Base-by-base conservation (phyloP, 306 rosid genomes). In the Acmispon strigosus region DNA sequence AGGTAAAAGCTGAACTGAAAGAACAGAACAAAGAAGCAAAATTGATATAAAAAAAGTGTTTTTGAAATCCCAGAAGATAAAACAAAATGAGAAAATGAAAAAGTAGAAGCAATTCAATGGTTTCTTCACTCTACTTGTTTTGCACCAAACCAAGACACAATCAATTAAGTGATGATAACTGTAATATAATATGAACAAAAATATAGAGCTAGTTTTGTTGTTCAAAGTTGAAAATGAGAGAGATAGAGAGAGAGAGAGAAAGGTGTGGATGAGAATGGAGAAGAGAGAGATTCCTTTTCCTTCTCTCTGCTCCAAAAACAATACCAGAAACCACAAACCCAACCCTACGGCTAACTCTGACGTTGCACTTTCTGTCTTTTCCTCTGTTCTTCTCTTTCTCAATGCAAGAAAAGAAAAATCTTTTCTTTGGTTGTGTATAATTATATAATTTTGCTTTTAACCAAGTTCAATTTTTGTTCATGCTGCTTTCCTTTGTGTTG, bases 351-450 rank as follows among this genome's bases (percentile, higher is more conserved):
- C 90, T 82, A 88, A 70, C 85, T 79, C 91, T 85, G 96, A 93
- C 84, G 98, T 86, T 65, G 80, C 82, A 49, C 96, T 92, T 90
- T 90, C 97, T 90, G 97, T 93, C 96, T 88, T 90, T 88, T 88
- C 90, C 82, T 88, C 79, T 81, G 85, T 81, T 81, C 55, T 81
- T 81, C 55, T 81, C 84, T 55, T 79, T 32, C 37, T 32, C 37
- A 79, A 50, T 69, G 69, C 83, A 20, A 41, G 7, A 27, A 32
- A 32, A 32, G n/a, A 24, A 65, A 62, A 50, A 50, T 34, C 3
- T 10, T 17, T 41, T 39, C 15, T 36, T 68, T 65, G 70, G 73
- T 20, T 45, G 17, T 72, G 69, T 85, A 76, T 61, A 3, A n/a
- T n/a, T n/a, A 34, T 54, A 8, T 36, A 0, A 63, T 84, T 2